Percentiles rank a stretch among this genome's conserved stretches.
These are phyloP conservation scores for Coffea canephora DNA, from an alignment of 257 asterid genomes.

Conservation along the genomic window DNA sequence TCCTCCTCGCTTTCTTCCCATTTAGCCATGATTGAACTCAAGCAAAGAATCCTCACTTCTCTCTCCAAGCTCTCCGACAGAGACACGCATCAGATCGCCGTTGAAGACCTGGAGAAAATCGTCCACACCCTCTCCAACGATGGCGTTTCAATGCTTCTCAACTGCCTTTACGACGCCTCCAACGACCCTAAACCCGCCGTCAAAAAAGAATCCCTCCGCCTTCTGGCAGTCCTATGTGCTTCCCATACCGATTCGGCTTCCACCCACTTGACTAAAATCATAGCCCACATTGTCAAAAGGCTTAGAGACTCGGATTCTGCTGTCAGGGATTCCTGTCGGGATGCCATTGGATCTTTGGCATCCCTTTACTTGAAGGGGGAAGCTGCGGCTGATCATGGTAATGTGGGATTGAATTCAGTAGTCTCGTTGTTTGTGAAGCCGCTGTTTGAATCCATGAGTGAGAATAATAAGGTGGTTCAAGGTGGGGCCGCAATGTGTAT, in stretches of 20 bases:
- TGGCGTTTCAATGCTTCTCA: constrained; percentile 86
- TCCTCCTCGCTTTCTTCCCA: constrained; percentile 76
- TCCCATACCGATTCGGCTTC: constrained; percentile 64
- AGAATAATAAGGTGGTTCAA: constrained; percentile 85
- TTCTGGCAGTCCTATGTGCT: constrained; percentile 64
- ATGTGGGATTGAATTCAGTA: constrained; percentile 57
- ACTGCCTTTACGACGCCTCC: constrained; percentile 88
- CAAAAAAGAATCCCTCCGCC: constrained; percentile 79
- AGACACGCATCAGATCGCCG: constrained; percentile 98
- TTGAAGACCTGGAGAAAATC: constrained; percentile 84
- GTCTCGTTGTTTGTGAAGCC: constrained; percentile 86
- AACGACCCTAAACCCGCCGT: constrained; percentile 83
- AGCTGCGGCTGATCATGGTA: constrained; percentile 22
- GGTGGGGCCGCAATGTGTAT: constrained; percentile 87
- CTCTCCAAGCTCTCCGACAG: constrained; percentile 93
- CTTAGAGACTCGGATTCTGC: constrained; percentile 92
- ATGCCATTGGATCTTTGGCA: constrained; percentile 76
- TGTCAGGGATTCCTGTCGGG: constrained; percentile 90
- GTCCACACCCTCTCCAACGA: constrained; percentile 73
- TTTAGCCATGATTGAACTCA: constrained; percentile 86
- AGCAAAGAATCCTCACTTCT: constrained; percentile 82
- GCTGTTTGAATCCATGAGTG: constrained; percentile 85
- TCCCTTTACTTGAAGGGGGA: constrained; percentile 68
- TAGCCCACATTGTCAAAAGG: constrained; percentile 71
- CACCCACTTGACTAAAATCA: constrained; percentile 80